phyloP scores from a whole-genome alignment of 1,284 basidiomycete genomes.

The Puccinia novopanici region DNA sequence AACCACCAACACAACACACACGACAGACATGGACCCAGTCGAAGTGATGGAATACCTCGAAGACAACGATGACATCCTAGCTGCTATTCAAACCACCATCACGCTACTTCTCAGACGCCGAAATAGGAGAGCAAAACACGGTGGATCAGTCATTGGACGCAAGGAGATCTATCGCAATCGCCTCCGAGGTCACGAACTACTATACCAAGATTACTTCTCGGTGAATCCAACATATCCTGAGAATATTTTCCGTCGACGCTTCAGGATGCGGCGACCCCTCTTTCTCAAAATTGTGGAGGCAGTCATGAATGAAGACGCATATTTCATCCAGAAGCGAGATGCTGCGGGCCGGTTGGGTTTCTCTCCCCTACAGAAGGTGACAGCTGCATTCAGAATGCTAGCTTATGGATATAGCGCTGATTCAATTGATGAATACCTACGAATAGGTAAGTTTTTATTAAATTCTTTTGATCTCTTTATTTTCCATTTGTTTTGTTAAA shows the following conservation, averaged over 20 bases:
- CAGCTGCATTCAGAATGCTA: not conserved
- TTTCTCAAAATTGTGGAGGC: conserved; percentile 1
- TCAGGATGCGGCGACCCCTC: not conserved
- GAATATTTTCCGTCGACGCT: not conserved
- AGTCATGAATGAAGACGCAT: not conserved
- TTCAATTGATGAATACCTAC: not conserved
- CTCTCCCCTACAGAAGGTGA: not conserved
- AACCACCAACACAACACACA: too few species aligned
- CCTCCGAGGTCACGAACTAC: not conserved
- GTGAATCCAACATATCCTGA: too few species aligned
- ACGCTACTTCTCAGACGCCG: not conserved
- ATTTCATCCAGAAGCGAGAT: not conserved
- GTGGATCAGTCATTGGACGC: not conserved
- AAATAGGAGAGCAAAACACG: too few species aligned
- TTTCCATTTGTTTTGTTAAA: not conserved
- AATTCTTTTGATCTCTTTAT: conserved; percentile 2
- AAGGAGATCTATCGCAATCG: not conserved
- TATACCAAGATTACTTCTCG: not conserved
- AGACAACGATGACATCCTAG: not conserved
- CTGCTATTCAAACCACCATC: not conserved
- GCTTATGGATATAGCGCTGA: not conserved
- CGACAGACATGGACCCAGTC: too few species aligned
- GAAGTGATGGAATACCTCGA: too few species aligned
- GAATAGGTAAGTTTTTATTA: too few species aligned
- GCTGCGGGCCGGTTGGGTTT: not conserved